These are phyloP conservation scores for Phlyctochytrium bullatum DNA, from an alignment of 192 early-diverging fungal species.

Conservation along the genomic window DNA sequence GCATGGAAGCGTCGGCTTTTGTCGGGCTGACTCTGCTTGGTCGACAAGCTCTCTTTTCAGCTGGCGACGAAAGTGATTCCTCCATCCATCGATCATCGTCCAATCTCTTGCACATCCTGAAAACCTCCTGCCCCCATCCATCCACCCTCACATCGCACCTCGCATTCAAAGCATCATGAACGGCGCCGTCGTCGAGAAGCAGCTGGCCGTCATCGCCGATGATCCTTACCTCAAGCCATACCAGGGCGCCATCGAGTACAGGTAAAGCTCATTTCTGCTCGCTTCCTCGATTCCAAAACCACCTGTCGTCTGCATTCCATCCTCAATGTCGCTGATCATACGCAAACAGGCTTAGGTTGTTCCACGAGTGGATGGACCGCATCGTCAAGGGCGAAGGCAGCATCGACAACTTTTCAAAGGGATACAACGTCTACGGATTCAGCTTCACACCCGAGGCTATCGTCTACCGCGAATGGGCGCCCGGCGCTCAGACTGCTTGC, in stretches of 20 bases:
- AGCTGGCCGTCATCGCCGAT: constrained; percentile 50
- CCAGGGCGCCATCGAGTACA: constrained; percentile 52
- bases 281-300: not conserved
- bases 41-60: no score
- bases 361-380: constrained; percentile 65
- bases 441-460: constrained; percentile 64
- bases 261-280: constrained; percentile 36
- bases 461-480: constrained; percentile 95
- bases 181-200: no score
- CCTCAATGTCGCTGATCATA: not conserved
- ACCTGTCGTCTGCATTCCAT: not conserved
- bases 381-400: constrained; percentile 75
- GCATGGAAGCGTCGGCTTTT: no score
- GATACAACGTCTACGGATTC: constrained; percentile 81
- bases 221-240: constrained; percentile 83
- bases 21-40: no score
- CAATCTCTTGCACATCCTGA: no score
- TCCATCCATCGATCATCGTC: no score
- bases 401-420: constrained; percentile 78
- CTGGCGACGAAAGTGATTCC: no score
- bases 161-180: no score
- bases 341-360: constrained; percentile 25
- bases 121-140: no score
- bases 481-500: constrained; percentile 70
- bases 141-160: no score